Evolutionary conservation across 1,139 yeast genomes (phyloP), one percentile per base, ranked within the genome.

Genomic region (Kodamaea sp.): DNA sequence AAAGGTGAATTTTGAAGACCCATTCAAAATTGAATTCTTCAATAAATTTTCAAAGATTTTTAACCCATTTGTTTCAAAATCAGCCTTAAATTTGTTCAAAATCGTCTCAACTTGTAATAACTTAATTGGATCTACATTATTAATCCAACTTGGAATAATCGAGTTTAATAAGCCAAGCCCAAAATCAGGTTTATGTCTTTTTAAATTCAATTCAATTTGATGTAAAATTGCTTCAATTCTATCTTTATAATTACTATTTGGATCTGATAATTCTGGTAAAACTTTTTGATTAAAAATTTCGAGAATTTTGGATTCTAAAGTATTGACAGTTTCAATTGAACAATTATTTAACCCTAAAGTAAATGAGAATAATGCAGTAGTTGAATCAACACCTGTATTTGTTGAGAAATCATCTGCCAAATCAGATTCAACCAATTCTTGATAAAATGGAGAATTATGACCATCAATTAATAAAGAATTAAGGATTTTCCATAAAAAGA

Each of bases 311-410:
- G 53, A 49, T 41, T 78, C 76, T 27, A 79, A 65, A 15, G 56
- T 61, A 2, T 67, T 63, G 2, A 77, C 70, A 33, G 79, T 76
- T 25, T 73, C 73, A 28, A 68, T 61, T 6, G 75, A 62, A 36
- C 89, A 69, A 8, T 95, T 96, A 55, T 85, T 94, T 26, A 88
- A 69, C 5, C 99, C 99, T 42, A 92, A 67, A 2, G 96, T 84
- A 53, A 92, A 83, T 35, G 92, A 70, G 43, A 86, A 79, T 36
- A 79, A 75, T 0, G 90, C 84, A 7, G 96, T 85, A 34, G 89
- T 81, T 2, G 86, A 74, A 45, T 92, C 97, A 37, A 88, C 69
- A 1, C 98, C 98, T 0, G 96, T 72, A 54, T 94, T 94, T 6
- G 90, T 86, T 0, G 94, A 70, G 58, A 84, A 92, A 51, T 92